phyloP scores from a whole-genome alignment of 345 rosid genomes.

The Heritiera littoralis region DNA sequence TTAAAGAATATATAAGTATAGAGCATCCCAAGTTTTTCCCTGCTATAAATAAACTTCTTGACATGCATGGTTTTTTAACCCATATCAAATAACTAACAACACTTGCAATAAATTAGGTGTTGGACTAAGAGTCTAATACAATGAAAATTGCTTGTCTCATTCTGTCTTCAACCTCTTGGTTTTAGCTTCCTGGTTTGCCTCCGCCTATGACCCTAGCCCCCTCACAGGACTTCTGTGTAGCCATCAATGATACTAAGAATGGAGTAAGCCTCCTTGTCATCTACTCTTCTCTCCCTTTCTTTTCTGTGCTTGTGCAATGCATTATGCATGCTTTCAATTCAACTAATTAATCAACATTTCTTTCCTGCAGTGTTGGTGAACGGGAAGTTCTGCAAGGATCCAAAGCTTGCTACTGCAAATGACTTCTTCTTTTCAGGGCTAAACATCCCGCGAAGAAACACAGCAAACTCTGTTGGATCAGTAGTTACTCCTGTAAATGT shows the following conservation, averaged over 20 bases:
- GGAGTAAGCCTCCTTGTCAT: background rate
- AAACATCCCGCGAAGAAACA: slow-evolving; percentile 16
- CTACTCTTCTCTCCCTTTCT: background rate
- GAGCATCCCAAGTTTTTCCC: background rate
- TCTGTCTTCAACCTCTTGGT: background rate
- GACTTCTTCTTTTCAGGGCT: slow-evolving; percentile 28
- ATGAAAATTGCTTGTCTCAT: background rate
- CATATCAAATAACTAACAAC: background rate
- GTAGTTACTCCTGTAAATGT: background rate
- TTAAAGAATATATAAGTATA: background rate
- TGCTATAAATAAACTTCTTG: background rate
- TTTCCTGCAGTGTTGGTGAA: slow-evolving; percentile 28
- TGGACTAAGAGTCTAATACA: background rate
- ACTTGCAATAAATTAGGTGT: background rate
- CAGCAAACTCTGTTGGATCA: slow-evolving; percentile 20
- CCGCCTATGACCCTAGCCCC: slow-evolving; percentile 10
- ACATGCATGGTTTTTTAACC: background rate
- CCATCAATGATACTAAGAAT: background rate
- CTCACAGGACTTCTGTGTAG: slow-evolving; percentile 16
- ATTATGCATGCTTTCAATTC: background rate
- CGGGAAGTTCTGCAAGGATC: slow-evolving; percentile 30
- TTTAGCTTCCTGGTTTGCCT: background rate
- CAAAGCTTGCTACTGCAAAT: background rate
- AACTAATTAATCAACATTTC: background rate
- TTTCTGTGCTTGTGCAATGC: background rate